These are phyloP conservation scores for Tremella yokohamensis DNA, from an alignment of 768 basidiomycete species.

Conservation along the genomic window DNA sequence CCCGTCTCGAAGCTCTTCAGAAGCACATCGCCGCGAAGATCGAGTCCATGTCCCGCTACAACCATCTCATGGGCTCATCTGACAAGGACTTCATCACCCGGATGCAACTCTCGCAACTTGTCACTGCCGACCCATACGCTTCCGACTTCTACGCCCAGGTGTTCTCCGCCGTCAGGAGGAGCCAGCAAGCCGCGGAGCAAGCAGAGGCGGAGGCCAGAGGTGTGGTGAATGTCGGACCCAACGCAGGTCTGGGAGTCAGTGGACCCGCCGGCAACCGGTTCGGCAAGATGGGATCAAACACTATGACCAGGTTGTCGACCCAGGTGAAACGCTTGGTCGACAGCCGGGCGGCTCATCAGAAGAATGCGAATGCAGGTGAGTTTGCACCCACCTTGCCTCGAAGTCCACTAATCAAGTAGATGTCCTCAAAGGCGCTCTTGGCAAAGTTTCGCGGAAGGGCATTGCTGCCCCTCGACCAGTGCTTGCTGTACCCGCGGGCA, in stretches of 20 bases:
- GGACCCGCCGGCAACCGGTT: conserved; percentile 33
- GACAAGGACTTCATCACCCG: conserved; percentile 99
- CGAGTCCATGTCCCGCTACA: conserved; percentile 47
- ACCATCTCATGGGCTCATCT: conserved; percentile 51
- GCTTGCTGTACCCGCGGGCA: conserved; percentile 70
- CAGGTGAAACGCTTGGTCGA: conserved; percentile 96
- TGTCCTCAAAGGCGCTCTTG: conserved; percentile 80
- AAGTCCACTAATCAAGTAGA: conserved; percentile 24
- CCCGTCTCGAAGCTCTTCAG: conserved; percentile 28
- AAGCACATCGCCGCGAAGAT: conserved; percentile 45
- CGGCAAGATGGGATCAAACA: conserved; percentile 40
- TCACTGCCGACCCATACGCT: conserved; percentile 92
- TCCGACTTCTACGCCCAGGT: conserved; percentile 99
- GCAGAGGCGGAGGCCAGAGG: conserved; percentile 56
- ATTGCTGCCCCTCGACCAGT: conserved; percentile 96
- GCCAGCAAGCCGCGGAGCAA: conserved; percentile 58
- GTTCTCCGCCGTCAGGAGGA: conserved; percentile 79
- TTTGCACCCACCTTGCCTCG: conserved; percentile 1
- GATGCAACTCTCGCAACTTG: conserved; percentile 96
- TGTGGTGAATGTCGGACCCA: conserved; percentile 76
- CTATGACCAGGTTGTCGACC: conserved; percentile 53
- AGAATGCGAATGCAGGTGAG: conserved; percentile 28
- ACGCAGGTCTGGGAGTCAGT: conserved; percentile 78
- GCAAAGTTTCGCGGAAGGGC: conserved; percentile 88
- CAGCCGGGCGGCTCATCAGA: conserved; percentile 58